phyloP scores from a whole-genome alignment of 768 basidiomycete species.

The Hericium rajendrae region DNA sequence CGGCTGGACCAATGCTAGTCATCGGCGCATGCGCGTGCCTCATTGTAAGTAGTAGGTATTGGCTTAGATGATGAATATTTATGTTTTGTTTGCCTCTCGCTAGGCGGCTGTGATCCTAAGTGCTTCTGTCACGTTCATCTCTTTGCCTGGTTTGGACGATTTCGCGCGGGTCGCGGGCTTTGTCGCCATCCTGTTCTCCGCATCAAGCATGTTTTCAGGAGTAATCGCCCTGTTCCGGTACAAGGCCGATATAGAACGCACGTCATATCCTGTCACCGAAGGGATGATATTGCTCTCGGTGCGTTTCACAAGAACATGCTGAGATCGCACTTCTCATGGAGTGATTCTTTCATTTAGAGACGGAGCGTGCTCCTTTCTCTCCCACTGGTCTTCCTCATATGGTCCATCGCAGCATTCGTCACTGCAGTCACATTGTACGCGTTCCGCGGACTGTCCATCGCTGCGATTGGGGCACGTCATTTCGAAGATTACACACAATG shows the following conservation, averaged over 20 bases:
- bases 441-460: constrained; percentile 39
- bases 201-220: constrained; percentile 58
- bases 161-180: constrained; percentile 55
- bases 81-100: constrained; percentile 6
- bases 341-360: constrained; percentile 26
- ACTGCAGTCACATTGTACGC: constrained; percentile 58
- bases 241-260: constrained; percentile 54
- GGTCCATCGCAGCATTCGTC: constrained; percentile 61
- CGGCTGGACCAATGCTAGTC: constrained; percentile 48
- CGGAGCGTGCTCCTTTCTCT: constrained; percentile 60
- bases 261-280: constrained; percentile 36
- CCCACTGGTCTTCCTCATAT: constrained; percentile 65
- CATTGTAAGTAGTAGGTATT: constrained; percentile 15
- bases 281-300: constrained; percentile 49
- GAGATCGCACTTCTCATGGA: background rate
- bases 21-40: constrained; percentile 45
- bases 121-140: constrained; percentile 73
- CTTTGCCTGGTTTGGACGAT: constrained; percentile 64
- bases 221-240: constrained; percentile 61
- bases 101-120: constrained; percentile 77
- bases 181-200: constrained; percentile 58
- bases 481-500: constrained; percentile 56
- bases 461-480: constrained; percentile 28
- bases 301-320: constrained; percentile 9
- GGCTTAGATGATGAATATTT: background rate